phyloP scores from a whole-genome alignment of 441 rosid species.

The Pelargonium exstipulatum region DNA sequence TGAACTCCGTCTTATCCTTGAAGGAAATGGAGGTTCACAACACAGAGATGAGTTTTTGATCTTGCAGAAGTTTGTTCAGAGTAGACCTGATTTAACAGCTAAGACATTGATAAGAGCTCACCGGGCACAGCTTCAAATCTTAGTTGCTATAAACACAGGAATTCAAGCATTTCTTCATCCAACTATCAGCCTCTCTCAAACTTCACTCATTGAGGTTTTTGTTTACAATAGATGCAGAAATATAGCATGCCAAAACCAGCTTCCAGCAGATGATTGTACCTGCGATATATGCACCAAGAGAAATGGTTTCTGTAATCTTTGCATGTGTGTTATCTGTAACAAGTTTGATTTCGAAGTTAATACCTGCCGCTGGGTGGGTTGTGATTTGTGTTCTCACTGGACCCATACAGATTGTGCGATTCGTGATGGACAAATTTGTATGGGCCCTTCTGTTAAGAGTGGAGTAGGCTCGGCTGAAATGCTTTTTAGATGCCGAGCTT shows the following conservation, averaged over 20 bases:
- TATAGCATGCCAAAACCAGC: slow-evolving; percentile 77
- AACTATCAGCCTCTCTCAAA: slow-evolving; percentile 73
- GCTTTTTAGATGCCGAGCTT: slow-evolving; percentile 83
- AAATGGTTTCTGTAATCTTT: slow-evolving; percentile 91
- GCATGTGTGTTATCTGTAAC: slow-evolving; percentile 96
- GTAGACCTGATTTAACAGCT: slow-evolving; percentile 70
- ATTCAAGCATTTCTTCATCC: slow-evolving; percentile 96
- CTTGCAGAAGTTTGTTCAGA: slow-evolving; percentile 74
- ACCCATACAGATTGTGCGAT: slow-evolving; percentile 97
- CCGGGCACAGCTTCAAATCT: slow-evolving; percentile 79
- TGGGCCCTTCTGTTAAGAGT: slow-evolving; percentile 67
- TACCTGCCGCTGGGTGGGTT: slow-evolving; percentile 97
- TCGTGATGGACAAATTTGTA: slow-evolving; percentile 73
- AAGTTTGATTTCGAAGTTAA: slow-evolving; percentile 95
- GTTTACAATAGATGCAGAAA: slow-evolving; percentile 88
- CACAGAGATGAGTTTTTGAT: slow-evolving; percentile 67
- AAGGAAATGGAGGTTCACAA: slow-evolving; percentile 76
- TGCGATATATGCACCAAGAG: slow-evolving; percentile 70
- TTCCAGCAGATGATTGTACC: slow-evolving; percentile 88
- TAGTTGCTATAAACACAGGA: slow-evolving; percentile 83
- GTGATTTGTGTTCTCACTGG: slow-evolving; percentile 95
- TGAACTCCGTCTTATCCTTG: slow-evolving; percentile 64
- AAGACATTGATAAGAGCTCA: slow-evolving; percentile 80
- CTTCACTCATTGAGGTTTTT: slow-evolving; percentile 82
- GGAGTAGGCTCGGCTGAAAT: slow-evolving; percentile 67